phyloP scores from a whole-genome alignment of 179 eudicot genomes.

The Heliamphora pulchella region DNA sequence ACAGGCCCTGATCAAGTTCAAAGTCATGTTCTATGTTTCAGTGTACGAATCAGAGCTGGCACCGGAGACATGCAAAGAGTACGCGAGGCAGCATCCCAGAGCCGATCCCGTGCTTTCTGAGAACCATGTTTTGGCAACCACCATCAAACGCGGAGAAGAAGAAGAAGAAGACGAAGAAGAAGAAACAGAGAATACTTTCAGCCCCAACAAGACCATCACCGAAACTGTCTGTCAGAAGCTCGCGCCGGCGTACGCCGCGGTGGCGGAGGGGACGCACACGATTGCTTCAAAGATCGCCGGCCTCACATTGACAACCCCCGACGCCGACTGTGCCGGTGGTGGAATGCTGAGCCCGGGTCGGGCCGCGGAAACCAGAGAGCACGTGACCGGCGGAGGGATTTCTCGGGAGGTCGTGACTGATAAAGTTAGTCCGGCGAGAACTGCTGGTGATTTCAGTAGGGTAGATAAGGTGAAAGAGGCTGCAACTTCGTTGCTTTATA shows the following conservation, averaged over 20 bases:
- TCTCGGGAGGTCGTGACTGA: too few relatives aligned
- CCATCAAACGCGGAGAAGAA: slow-evolving; percentile 9
- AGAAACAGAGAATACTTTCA: slow-evolving; percentile 11
- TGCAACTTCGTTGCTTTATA: too few relatives aligned
- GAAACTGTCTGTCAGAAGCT: slow-evolving; percentile 34
- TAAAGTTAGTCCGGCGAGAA: too few relatives aligned
- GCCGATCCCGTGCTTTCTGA: slow-evolving; percentile 30
- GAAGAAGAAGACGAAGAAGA: neutral
- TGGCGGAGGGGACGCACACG: slow-evolving; percentile 39
- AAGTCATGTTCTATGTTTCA: slow-evolving; percentile 21
- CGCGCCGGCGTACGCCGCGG: slow-evolving; percentile 40
- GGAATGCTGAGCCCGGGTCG: too few relatives aligned
- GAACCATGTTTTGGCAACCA: slow-evolving; percentile 29
- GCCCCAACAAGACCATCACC: slow-evolving; percentile 29
- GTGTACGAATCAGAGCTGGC: slow-evolving; percentile 60
- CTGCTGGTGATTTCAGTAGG: too few relatives aligned
- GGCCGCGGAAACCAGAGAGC: too few relatives aligned
- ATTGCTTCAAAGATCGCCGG: slow-evolving; percentile 44
- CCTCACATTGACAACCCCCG: slow-evolving; percentile 11
- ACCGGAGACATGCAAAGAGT: slow-evolving; percentile 32
- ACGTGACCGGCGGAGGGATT: too few relatives aligned
- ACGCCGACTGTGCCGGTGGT: too few relatives aligned
- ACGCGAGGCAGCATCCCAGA: slow-evolving; percentile 35
- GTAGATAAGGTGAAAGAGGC: too few relatives aligned
- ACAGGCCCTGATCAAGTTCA: neutral